Conservation (phyloP, 2,329 filamentous ascomycete species). For the Cytospora schulzeri region DNA sequence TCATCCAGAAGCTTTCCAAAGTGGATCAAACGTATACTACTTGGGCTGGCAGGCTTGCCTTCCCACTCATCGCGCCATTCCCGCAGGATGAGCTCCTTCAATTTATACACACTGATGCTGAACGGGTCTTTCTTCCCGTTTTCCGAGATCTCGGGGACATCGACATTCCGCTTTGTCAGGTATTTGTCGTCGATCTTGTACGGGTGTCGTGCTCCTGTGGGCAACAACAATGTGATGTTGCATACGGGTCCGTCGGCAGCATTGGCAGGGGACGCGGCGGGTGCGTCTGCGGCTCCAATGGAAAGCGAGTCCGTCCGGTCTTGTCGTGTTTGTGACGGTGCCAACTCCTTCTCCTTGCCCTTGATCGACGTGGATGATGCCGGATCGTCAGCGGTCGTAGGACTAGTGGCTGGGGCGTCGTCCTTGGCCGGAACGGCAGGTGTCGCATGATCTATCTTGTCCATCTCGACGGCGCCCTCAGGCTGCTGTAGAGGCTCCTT, state of each 20-base stretch:
- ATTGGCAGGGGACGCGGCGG: constrained; percentile 20
- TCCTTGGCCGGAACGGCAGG: constrained; percentile 28
- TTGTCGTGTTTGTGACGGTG: constrained; percentile 31
- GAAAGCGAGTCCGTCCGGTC: constrained; percentile 37
- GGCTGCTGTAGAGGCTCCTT: constrained; percentile 27
- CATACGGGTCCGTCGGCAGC: constrained; percentile 50
- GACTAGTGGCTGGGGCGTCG: constrained; percentile 5
- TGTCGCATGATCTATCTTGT: constrained; percentile 22
- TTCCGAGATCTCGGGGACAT: constrained; percentile 66
- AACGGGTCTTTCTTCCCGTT: constrained; percentile 72
- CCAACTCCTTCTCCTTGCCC: constrained; percentile 36
- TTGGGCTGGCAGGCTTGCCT: constrained; percentile 79
- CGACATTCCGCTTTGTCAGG: constrained; percentile 76
- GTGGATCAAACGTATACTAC: constrained; percentile 86
- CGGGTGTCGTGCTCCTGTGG: constrained; percentile 79
- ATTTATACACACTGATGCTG: constrained; percentile 87
- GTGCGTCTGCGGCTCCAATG: constrained; percentile 36
- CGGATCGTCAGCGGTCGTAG: constrained; percentile 22
- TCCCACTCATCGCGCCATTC: constrained; percentile 97
- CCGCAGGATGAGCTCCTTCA: constrained; percentile 90
- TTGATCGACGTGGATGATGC: constrained; percentile 32
- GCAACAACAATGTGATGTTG: constrained; percentile 81
- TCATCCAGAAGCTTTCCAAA: constrained; percentile 91
- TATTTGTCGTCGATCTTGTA: constrained; percentile 91
- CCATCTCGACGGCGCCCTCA: constrained; percentile 27